Conservation (phyloP, 2,329 filamentous ascomycete genomes). For the Claviceps humidiphila region DNA sequence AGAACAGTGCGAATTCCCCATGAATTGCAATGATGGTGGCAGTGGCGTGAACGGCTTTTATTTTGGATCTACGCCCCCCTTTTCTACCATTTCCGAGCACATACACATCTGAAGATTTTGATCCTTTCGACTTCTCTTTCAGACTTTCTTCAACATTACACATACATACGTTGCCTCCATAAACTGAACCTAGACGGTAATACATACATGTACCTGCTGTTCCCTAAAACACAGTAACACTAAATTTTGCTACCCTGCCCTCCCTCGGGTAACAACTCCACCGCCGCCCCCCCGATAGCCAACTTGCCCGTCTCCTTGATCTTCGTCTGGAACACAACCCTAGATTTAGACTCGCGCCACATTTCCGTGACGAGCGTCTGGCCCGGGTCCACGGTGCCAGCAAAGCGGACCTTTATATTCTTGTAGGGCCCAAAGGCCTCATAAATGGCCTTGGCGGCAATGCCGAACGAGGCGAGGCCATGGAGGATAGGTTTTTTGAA, state of each 20-base stretch:
- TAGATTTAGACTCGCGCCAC: slow-evolving; percentile 69
- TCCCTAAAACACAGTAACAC: no score
- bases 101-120: no score
- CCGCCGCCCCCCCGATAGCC: slow-evolving; percentile 69
- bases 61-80: no score
- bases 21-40: no score
- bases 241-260: slow-evolving; percentile 16
- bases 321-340: slow-evolving; percentile 72
- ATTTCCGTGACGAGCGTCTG: slow-evolving; percentile 89
- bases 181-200: no score
- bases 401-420: slow-evolving; percentile 89
- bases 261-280: slow-evolving; percentile 45
- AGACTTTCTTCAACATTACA: no score
- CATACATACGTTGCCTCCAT: no score
- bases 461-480: slow-evolving; percentile 90
- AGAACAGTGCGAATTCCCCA: no score
- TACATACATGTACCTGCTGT: no score
- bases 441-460: slow-evolving; percentile 82
- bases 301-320: slow-evolving; percentile 90
- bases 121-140: no score
- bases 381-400: slow-evolving; percentile 70
- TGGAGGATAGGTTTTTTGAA: slow-evolving; percentile 93
- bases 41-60: no score
- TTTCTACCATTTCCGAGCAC: no score
- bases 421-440: slow-evolving; percentile 70